phyloP scores from a whole-genome alignment of 73 alveolate genomes.

The Paramecium tetraurelia region DNA sequence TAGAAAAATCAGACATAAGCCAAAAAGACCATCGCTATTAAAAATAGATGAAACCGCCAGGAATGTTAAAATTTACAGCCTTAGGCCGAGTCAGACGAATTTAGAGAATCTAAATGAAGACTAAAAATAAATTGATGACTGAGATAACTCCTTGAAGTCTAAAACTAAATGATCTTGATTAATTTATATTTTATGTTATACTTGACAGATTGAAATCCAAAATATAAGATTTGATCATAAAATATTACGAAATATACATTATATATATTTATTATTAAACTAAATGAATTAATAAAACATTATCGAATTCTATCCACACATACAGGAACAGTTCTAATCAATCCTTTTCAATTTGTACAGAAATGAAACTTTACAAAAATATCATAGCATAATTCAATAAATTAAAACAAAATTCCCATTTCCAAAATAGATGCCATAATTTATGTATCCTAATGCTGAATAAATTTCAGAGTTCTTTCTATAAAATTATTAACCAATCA shows the following conservation, averaged over 20 bases:
- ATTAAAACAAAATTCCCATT: not conserved
- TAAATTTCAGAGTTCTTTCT: not conserved
- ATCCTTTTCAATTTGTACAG: not conserved
- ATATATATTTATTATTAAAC: not conserved
- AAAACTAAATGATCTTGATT: not conserved
- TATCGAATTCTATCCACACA: not conserved
- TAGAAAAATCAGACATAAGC: not conserved
- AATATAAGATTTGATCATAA: not conserved
- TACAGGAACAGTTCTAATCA: not conserved
- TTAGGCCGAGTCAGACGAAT: not conserved
- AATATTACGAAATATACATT: not conserved
- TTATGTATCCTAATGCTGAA: not conserved
- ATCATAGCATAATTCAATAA: not conserved
- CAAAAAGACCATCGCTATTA: not conserved
- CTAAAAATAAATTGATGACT: not conserved
- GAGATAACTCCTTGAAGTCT: not conserved
- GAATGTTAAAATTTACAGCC: not conserved
- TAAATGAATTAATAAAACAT: constrained; percentile 20
- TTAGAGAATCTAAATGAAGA: not conserved
- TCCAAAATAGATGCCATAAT: not conserved
- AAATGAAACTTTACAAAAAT: not conserved
- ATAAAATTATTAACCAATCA: not conserved
- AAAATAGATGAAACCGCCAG: not conserved
- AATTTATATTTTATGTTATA: not conserved
- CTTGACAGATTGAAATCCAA: not conserved